Evolutionary conservation across 2,329 filamentous ascomycete genomes (phyloP).

Genomic region (Orbilia oligospora): DNA sequence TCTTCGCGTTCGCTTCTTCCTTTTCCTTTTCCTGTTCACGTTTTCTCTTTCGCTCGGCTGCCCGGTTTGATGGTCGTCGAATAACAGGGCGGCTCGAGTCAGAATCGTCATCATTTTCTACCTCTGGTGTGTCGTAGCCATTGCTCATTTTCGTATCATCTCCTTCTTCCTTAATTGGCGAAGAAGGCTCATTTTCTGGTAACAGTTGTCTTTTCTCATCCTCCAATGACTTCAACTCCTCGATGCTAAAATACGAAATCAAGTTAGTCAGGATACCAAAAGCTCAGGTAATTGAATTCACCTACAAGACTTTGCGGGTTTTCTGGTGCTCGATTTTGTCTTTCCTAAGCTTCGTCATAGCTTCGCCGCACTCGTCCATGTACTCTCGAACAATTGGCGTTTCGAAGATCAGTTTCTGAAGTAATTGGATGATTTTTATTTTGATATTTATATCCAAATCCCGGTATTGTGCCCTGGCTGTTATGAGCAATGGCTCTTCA

Average conservation of each 20-base stretch:
- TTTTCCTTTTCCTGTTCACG: constrained; percentile 80
- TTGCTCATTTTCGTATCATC: constrained; percentile 72
- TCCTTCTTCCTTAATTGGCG: constrained; percentile 75
- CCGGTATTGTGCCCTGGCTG: constrained; percentile 79
- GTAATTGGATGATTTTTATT: constrained; percentile 83
- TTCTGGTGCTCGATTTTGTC: constrained; percentile 95
- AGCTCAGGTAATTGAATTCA: constrained; percentile 58
- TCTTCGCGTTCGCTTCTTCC: constrained; percentile 72
- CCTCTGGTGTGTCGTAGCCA: constrained; percentile 55
- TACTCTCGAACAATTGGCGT: constrained; percentile 89
- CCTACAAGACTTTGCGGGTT: constrained; percentile 76
- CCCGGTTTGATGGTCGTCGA: constrained; percentile 77
- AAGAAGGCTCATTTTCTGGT: constrained; percentile 79
- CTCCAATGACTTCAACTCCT: constrained; percentile 79
- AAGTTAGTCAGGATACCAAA: constrained; percentile 24
- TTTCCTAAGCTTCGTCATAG: constrained; percentile 95
- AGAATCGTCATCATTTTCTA: constrained; percentile 77
- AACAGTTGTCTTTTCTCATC: constrained; percentile 80
- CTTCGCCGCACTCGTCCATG: constrained; percentile 90
- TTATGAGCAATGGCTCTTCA: constrained; percentile 80
- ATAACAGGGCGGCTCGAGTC: constrained; percentile 72
- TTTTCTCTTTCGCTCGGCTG: constrained; percentile 81
- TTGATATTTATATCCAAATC: constrained; percentile 86
- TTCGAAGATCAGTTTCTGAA: constrained; percentile 86
- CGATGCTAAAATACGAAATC: constrained; percentile 71